Base-by-base conservation (phyloP, 306 rosid species). In the Astragalus glycyphyllos region DNA sequence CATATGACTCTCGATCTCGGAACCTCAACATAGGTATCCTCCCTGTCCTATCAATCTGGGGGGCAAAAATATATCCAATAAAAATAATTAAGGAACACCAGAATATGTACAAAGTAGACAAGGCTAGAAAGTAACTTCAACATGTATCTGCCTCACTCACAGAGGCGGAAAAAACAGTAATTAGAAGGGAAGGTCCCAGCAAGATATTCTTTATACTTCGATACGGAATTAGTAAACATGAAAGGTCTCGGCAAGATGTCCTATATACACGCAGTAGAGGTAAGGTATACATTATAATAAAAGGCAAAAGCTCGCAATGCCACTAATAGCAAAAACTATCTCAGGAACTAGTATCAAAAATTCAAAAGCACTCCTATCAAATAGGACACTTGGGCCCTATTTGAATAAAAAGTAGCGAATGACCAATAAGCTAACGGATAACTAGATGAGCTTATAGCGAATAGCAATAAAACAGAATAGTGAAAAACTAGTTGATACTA, bases 1-100 rank as follows among this genome's bases (percentile, higher is more conserved):
- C 84, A 75, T 94, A 94, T 12, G 99, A 94, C 26, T 91, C 99
- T 4, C 97, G 90, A 82, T 94, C 88, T 20, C 99, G 84, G 77
- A 94, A 84, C 72, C 91, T 91, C 82, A 94, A 79, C 92, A 78
- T 84, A 7, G 99, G 99, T 73, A 94, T 94, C 73, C 58, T 84
- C 62, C 99, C 95, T 17, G 79, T 74, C 83, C 97, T 89, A 79
- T 94, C 99, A 81, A 94, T 76, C 99, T 94, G 88, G 77, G 74
- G 20, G 44, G 15, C 32, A 62, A 50, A 61, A 41, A 32, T 53
- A 69, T 40, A 40, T 37, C 48, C 10, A 53, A 68, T 16, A 29
- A 61, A 32, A 50, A 38, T 35, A 41, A 47, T 40, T 17, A 56
- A 16, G 47, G 35, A 63, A 35, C 40, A 47, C 9, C 8, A 78